Conservation (phyloP, 1,139 yeast genomes). For the Blastobotrys petasosporus region DNA sequence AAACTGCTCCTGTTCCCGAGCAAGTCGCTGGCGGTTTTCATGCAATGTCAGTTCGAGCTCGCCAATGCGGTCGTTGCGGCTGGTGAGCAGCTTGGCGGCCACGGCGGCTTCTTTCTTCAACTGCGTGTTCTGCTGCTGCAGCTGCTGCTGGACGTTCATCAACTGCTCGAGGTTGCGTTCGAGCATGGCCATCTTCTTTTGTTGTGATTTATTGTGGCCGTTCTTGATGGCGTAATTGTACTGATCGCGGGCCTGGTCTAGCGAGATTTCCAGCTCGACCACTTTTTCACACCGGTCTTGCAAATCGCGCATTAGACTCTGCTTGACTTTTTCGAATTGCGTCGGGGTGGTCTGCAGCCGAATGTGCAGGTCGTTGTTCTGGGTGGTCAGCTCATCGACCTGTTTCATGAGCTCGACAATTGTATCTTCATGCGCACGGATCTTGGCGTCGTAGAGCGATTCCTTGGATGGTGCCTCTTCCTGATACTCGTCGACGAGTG, state of each 20-base stretch:
- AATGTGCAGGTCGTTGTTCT: slow-evolving; percentile 16
- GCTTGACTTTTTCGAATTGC: slow-evolving; percentile 33
- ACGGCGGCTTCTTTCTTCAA: slow-evolving; percentile 45
- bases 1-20: slow-evolving; percentile 48
- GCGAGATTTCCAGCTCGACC: slow-evolving; percentile 39
- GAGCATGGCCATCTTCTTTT: slow-evolving; percentile 36
- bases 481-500: slow-evolving; percentile 6
- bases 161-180: slow-evolving; percentile 45
- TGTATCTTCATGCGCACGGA: slow-evolving; percentile 23
- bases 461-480: slow-evolving; percentile 10
- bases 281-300: slow-evolving; percentile 40
- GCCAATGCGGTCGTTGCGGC: slow-evolving; percentile 54
- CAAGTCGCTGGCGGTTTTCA: slow-evolving; percentile 47
- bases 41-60: slow-evolving; percentile 48
- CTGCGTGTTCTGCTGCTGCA: slow-evolving; percentile 43
- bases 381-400: slow-evolving; percentile 18
- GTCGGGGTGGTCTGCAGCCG: slow-evolving; percentile 9
- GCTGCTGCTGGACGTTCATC: slow-evolving; percentile 38
- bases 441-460: slow-evolving; percentile 18
- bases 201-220: slow-evolving; percentile 32
- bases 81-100: slow-evolving; percentile 53
- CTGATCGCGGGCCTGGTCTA: slow-evolving; percentile 38
- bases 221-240: slow-evolving; percentile 31
- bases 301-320: slow-evolving; percentile 38
- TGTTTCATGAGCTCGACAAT: slow-evolving; percentile 22